A percentile compares a stretch with the other conserved stretches of the same genome.
Evolutionary conservation across 2,329 filamentous ascomycete species (phyloP).

Genomic region (Aspergillus niger): DNA sequence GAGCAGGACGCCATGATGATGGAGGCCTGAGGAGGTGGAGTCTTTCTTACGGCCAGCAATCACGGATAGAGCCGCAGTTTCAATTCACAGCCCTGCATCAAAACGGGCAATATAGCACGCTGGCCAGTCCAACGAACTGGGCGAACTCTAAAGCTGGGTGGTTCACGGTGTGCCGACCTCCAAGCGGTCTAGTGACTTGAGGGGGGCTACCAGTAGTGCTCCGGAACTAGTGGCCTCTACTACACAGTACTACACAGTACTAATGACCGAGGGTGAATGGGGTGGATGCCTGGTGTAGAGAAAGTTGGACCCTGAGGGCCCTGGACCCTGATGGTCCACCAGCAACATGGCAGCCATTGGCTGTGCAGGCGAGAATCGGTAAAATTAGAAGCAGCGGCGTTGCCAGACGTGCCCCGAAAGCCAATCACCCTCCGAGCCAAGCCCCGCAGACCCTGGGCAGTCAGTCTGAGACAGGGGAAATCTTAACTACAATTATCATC

Average conservation of each 20-base stretch:
- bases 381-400: background rate
- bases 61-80: slow-evolving; percentile 1
- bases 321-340: slow-evolving; percentile 1
- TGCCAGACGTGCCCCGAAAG: background rate
- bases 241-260: background rate
- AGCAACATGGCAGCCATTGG: background rate
- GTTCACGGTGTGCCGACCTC: background rate
- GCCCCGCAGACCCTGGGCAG: background rate
- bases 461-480: slow-evolving; percentile 4
- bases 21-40: background rate
- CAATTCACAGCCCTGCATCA: background rate
- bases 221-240: background rate
- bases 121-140: background rate
- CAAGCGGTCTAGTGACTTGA: background rate
- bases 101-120: too few relatives aligned
- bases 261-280: background rate
- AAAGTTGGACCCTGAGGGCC: slow-evolving; percentile 1
- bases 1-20: slow-evolving; percentile 7
- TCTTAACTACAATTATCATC: slow-evolving; percentile 1
- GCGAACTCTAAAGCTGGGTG: background rate
- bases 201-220: too few relatives aligned
- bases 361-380: background rate
- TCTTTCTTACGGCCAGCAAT: background rate
- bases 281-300: too few relatives aligned
- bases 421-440: background rate